Conservation (phyloP, 805 yeast genomes). For the Metschnikowia matae region DNA sequence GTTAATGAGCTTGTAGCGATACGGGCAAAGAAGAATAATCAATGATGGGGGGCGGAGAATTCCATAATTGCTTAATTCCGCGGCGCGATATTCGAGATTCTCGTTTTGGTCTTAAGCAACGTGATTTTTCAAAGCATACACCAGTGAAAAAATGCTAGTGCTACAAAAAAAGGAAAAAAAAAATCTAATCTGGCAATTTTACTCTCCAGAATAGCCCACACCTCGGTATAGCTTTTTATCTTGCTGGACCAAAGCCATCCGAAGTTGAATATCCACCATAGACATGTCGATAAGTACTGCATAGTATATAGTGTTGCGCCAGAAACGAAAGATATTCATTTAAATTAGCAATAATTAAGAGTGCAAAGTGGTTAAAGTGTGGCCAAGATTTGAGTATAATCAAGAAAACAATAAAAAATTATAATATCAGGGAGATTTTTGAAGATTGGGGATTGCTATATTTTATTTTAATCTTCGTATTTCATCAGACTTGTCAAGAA, state of each 20-base stretch:
- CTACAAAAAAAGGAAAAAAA: background rate
- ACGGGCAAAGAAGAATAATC: background rate
- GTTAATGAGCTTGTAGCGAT: background rate
- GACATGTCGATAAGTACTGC: background rate
- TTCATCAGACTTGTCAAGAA: background rate
- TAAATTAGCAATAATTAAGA: background rate
- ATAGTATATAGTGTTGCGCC: background rate
- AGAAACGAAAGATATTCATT: background rate
- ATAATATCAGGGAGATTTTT: too few species aligned
- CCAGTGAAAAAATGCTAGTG: background rate
- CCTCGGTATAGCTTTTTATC: background rate
- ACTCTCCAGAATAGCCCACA: too few species aligned
- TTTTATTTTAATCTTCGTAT: background rate
- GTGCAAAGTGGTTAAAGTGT: background rate
- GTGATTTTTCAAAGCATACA: background rate
- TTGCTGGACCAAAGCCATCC: background rate
- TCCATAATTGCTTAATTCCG: background rate
- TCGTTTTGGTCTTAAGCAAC: background rate
- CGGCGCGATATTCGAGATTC: background rate
- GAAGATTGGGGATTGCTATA: background rate
- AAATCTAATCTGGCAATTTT: too few species aligned
- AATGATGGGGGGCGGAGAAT: background rate
- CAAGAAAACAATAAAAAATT: too few species aligned
- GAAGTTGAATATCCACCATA: background rate
- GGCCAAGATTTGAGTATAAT: too few species aligned